Evolutionary conservation across 805 yeast species (phyloP).

Genomic region (Pichia sporocuriosa): DNA sequence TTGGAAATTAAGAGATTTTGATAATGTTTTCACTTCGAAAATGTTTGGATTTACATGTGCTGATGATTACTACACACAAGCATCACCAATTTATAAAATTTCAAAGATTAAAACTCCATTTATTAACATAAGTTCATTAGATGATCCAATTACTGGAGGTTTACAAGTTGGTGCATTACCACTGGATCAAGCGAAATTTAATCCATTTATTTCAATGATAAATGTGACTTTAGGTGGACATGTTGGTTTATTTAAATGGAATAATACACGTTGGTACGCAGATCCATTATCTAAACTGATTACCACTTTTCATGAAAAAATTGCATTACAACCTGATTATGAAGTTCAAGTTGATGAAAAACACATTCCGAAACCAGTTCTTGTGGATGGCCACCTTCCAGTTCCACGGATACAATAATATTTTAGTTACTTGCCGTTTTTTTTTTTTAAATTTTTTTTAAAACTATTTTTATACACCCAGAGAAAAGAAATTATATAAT

Average conservation of each 20-base stretch:
- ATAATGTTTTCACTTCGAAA: constrained; percentile 55
- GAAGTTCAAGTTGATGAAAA: constrained; percentile 10
- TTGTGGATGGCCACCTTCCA: constrained; percentile 9
- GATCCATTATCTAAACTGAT: constrained; percentile 41
- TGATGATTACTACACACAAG: constrained; percentile 57
- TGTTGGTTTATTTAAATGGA: constrained; percentile 63
- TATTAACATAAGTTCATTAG: constrained; percentile 55
- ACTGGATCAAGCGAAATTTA: constrained; percentile 37
- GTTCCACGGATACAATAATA: neutral
- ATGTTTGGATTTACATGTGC: constrained; percentile 60
- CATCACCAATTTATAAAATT: constrained; percentile 50
- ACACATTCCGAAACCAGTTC: constrained; percentile 6
- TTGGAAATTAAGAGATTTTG: constrained; percentile 48
- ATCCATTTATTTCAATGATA: constrained; percentile 54
- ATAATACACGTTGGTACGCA: constrained; percentile 62
- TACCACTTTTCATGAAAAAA: constrained; percentile 16
- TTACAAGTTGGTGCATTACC: constrained; percentile 40
- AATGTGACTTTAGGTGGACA: constrained; percentile 74
- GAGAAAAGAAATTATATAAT: neutral
- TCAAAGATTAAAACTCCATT: constrained; percentile 54
- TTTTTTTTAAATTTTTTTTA: neutral
- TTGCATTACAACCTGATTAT: constrained; percentile 9
- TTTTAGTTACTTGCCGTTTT: neutral
- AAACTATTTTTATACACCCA: neutral
- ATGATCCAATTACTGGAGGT: constrained; percentile 68